Evolutionary conservation across 176 grass and related monocot species (phyloP).

Genomic region (Panicum miliaceum): DNA sequence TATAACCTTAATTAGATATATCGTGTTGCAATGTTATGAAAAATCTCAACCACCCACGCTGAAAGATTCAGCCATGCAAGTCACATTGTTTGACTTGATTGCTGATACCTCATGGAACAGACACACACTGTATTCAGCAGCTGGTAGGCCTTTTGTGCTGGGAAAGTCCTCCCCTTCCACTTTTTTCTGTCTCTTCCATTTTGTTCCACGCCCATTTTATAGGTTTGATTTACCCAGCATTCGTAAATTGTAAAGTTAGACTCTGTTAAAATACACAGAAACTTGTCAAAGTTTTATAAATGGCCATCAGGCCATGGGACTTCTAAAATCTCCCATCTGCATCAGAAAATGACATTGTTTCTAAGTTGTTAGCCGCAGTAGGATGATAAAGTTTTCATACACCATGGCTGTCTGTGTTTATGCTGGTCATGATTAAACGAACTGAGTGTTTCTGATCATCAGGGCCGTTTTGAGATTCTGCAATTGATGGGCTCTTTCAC

Average conservation of each 20-base stretch:
- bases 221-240: not conserved
- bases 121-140: not conserved
- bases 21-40: not conserved
- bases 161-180: not conserved
- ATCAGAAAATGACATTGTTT: not conserved
- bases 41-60: not conserved
- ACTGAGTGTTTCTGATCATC: constrained; percentile 27
- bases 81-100: not conserved
- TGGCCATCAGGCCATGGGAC: not conserved
- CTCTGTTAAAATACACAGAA: not conserved
- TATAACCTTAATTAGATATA: not conserved
- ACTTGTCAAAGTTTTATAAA: not conserved
- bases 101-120: not conserved
- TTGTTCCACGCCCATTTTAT: not conserved
- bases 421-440: not conserved
- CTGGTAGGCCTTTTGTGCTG: not conserved
- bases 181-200: not conserved
- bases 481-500: constrained; percentile 88
- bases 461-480: constrained; percentile 94
- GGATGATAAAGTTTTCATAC: not conserved
- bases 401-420: not conserved
- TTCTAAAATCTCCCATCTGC: not conserved
- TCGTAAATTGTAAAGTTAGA: not conserved
- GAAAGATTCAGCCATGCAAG: not conserved
- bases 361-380: not conserved